Evolutionary conservation across 805 yeast species (phyloP), one percentile per base, ranked within the genome.

Genomic region (Monosporozyma siamensis): DNA sequence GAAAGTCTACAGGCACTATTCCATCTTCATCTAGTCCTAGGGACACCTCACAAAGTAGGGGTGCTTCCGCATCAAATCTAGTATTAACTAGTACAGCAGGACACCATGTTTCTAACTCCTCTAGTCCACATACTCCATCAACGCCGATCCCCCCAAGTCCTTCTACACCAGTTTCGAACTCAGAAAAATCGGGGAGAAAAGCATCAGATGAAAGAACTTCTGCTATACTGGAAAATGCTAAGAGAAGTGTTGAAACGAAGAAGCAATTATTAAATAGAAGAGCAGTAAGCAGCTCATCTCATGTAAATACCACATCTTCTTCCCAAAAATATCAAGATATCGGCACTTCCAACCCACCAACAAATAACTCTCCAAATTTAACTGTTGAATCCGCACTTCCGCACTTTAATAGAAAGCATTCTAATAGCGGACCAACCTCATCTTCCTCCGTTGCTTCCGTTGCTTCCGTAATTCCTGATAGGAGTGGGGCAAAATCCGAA

Each of bases 151-250:
- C 15, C 34, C 18, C 32, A n/a, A 20, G 23, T 12, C 23, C 43
- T 6, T 25, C 43, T 18, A 23, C 43, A 12, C 4, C 18, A n/a
- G 29, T 22, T 12, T 4, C 34, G 2, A 21, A 22, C 9, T 27
- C 29, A 11, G 59, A 25, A 15, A 32, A 34, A 12, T 7, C 15
- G 2, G n/a, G 18, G 6, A 53, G 49, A 38, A 51, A 49, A 38
- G 38, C 47, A 2, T 21, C 55, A 14, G 64, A 60, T 38, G 58
- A 55, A 27, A 54, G 60, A 50, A 59, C 66, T 2, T 51, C 56
- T 6, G 58, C 58, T 18, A 61, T 61, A 18, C 44, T 60, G 36
- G 60, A 59, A 23, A 56, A 48, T 40, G 62, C 61, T 6, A 52
- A 54, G 44, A 45, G 48, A 30, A 54, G 55, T 29, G 49, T 54